These are phyloP conservation scores for Caloboletus inedulis DNA, from an alignment of 1,284 basidiomycete species.

Conservation along the genomic window DNA sequence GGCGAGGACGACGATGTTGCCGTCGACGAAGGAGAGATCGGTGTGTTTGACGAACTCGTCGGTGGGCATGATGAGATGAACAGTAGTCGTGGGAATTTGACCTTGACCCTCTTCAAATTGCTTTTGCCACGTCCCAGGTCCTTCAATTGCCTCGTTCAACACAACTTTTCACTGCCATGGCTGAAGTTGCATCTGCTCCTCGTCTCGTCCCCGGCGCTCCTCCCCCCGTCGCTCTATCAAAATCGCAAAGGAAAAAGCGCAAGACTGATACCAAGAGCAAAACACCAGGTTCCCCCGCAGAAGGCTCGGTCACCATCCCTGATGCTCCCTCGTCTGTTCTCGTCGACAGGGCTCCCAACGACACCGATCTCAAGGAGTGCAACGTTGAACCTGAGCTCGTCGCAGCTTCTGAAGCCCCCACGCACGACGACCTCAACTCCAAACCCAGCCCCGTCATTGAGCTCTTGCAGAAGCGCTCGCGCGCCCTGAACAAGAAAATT, in stretches of 20 bases:
- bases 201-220: slow-evolving; percentile 75
- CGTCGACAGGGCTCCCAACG: slow-evolving; percentile 49
- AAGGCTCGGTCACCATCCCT: slow-evolving; percentile 40
- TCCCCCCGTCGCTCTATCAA: slow-evolving; percentile 52
- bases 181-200: slow-evolving; percentile 39
- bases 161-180: slow-evolving; percentile 36
- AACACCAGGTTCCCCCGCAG: slow-evolving; percentile 37
- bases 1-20: slow-evolving; percentile 59
- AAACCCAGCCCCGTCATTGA: slow-evolving; percentile 72
- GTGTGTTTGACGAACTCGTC: slow-evolving; percentile 40
- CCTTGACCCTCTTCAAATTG: slow-evolving; percentile 16
- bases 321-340: slow-evolving; percentile 48
- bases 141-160: background rate
- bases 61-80: slow-evolving; percentile 15
- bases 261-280: slow-evolving; percentile 47
- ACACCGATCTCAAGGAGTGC: slow-evolving; percentile 48
- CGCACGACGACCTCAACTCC: slow-evolving; percentile 40
- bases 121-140: background rate
- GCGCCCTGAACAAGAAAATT: slow-evolving; percentile 78
- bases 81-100: slow-evolving; percentile 22
- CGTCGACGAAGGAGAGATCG: slow-evolving; percentile 63
- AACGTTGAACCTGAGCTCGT: slow-evolving; percentile 46
- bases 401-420: slow-evolving; percentile 42
- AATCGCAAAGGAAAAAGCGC: slow-evolving; percentile 69
- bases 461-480: slow-evolving; percentile 72